These are phyloP conservation scores for Dryas octopetala DNA, from an alignment of 306 rosid species.

Conservation along the genomic window DNA sequence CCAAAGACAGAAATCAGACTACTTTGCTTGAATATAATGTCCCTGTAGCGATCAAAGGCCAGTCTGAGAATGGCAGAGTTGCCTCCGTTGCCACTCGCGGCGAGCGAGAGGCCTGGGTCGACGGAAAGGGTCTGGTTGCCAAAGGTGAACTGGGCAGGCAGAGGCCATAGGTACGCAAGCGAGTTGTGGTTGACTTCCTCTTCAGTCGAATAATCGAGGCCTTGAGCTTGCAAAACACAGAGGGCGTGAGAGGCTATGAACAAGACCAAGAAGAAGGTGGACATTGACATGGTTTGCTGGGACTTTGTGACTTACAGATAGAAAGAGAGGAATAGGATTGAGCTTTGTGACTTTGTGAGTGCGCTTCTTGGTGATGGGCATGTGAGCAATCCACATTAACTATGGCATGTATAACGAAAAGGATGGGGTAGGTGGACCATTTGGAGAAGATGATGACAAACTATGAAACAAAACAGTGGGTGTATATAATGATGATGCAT, in stretches of 20 bases:
- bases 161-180: conserved; percentile 81
- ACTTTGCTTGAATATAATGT: conserved; percentile 61
- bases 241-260: conserved; percentile 24
- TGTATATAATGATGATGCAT: too few relatives aligned
- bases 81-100: conserved; percentile 46
- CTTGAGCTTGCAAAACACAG: conserved; percentile 31
- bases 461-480: too few relatives aligned
- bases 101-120: conserved; percentile 64
- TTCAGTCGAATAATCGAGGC: conserved; percentile 14
- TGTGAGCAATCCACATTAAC: too few relatives aligned
- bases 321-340: neutral
- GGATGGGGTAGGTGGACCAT: too few relatives aligned
- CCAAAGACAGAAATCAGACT: conserved; percentile 31
- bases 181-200: conserved; percentile 32
- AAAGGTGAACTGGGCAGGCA: conserved; percentile 60
- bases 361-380: too few relatives aligned
- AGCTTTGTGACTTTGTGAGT: neutral
- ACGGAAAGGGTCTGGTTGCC: conserved; percentile 64
- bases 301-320: neutral
- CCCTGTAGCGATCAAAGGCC: conserved; percentile 76
- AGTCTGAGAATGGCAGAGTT: conserved; percentile 40
- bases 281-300: neutral
- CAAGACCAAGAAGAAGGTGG: conserved; percentile 16
- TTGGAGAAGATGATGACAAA: too few relatives aligned
- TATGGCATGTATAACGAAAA: too few relatives aligned